Conservation (phyloP, 2,329 filamentous ascomycete species). For the Tolypocladium tropicale region DNA sequence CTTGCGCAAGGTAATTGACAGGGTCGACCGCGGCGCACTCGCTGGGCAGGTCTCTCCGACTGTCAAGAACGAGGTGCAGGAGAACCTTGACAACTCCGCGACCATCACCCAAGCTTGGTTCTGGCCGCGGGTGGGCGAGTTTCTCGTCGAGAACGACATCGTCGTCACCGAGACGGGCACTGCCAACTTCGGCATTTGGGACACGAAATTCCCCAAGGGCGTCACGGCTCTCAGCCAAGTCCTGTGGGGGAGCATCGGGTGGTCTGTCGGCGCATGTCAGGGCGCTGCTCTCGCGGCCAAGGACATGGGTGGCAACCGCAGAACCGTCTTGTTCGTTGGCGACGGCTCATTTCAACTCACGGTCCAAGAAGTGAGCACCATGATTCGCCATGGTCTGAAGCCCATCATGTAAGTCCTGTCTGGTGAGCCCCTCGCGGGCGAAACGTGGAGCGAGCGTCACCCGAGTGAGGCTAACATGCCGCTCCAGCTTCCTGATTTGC, state of each 20-base stretch:
- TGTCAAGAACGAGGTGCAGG: conserved; percentile 39
- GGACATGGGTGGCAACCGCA: conserved; percentile 46
- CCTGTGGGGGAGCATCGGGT: conserved; percentile 58
- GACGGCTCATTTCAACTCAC: conserved; percentile 83
- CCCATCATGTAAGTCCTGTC: conserved; percentile 56
- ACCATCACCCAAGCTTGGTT: conserved; percentile 62
- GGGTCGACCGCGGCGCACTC: conserved; percentile 47
- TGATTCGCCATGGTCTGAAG: conserved; percentile 64
- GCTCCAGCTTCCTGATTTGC: conserved; percentile 60
- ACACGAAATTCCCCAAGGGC: conserved; percentile 66
- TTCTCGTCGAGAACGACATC: conserved; percentile 62
- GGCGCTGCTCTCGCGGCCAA: conserved; percentile 65
- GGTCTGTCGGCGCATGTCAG: conserved; percentile 48
- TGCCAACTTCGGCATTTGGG: conserved; percentile 79
- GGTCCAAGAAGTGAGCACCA: conserved; percentile 73
- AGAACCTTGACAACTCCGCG: conserved; percentile 26
- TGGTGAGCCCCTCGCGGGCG: too few species aligned
- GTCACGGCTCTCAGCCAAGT: conserved; percentile 76
- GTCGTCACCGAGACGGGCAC: conserved; percentile 84
- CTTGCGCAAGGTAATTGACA: conserved; percentile 56
- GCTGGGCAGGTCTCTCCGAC: conserved; percentile 41
- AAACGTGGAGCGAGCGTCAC: background rate
- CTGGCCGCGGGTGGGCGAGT: conserved; percentile 68
- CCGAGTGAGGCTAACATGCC: background rate
- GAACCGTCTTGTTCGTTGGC: conserved; percentile 79